Base-by-base conservation (phyloP, 1,139 yeast species). In the Scheffersomyces cryptocercus region DNA sequence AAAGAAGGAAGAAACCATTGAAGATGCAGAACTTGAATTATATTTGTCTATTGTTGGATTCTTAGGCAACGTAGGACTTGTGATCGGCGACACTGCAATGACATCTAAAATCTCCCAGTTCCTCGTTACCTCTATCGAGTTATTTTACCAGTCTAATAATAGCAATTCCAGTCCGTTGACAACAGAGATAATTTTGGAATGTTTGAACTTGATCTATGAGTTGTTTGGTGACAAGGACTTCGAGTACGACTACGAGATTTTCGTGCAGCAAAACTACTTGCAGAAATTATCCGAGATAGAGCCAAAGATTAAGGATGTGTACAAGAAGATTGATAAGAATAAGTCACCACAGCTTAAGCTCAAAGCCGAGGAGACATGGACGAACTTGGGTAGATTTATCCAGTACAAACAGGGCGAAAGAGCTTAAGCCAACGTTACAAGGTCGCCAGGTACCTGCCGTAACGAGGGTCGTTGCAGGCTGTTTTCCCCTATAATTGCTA, bases 161-260 rank as follows among this genome's bases (percentile, higher is more conserved):
- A 49, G 40, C 14, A 45, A 51, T 30, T 49, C 53, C 13, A 53
- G 58, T 13, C 55, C 64, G 3, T 52, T 51, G 20, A 61, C 63
- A 2, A 52, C 58, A 13, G 76, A 68, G 46, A 62, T 84, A 6
- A 70, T 82, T 5, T 65, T 83, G 41, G 93, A 86, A 45, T 67
- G 84, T 16, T 63, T 88, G 29, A 84, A 88, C 54, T 68, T 79
- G 7, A 56, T 90, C 8, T 89, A 82, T 62, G 97, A 89, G 48
- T 71, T 90, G 6, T 93, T 86, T 63, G 88, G 87, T n/a, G 98
- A 93, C 65, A 73, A 71, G 24, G 73, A 69, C 29, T 85, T 72
- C 55, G 74, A 71, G 12, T 91, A 88, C 57, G 96, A 90, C 61
- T 63, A 61, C 30, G 81, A 81, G 11, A 78, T 88, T 2, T 90